phyloP scores from a whole-genome alignment of 2,329 filamentous ascomycete genomes.

The Aspergillus sp. region DNA sequence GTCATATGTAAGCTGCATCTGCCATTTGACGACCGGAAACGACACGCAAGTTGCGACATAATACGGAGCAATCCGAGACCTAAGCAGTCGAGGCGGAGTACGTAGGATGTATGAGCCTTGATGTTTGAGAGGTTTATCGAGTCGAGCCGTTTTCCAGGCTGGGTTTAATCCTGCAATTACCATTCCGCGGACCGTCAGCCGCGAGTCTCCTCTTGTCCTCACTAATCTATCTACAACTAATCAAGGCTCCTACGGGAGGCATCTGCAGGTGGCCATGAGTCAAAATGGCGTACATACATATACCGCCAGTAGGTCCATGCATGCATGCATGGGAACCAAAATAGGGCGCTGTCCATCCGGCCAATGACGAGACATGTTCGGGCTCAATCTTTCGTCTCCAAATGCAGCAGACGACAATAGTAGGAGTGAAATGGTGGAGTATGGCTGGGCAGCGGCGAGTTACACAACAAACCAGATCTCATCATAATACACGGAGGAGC shows the following conservation, averaged over 20 bases:
- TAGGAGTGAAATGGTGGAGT: background rate
- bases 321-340: conserved; percentile 17
- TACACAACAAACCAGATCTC: background rate
- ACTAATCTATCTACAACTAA: background rate
- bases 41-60: conserved; percentile 1
- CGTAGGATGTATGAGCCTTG: background rate
- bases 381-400: conserved; percentile 1
- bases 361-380: conserved; percentile 1
- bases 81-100: background rate
- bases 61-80: background rate
- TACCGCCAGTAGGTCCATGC: conserved; percentile 14
- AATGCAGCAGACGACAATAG: background rate
- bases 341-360: conserved; percentile 9
- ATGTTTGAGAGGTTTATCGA: background rate
- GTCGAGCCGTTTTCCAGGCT: background rate
- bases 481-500: background rate
- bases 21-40: background rate
- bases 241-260: conserved; percentile 2
- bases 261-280: conserved; percentile 23
- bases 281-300: conserved; percentile 19
- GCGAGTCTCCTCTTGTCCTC: background rate
- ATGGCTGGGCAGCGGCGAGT: background rate
- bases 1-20: background rate
- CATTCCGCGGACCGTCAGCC: background rate
- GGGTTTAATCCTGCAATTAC: background rate